Evolutionary conservation across 169 alveolate genomes (phyloP).

Genomic region (Plasmodium malariae): DNA sequence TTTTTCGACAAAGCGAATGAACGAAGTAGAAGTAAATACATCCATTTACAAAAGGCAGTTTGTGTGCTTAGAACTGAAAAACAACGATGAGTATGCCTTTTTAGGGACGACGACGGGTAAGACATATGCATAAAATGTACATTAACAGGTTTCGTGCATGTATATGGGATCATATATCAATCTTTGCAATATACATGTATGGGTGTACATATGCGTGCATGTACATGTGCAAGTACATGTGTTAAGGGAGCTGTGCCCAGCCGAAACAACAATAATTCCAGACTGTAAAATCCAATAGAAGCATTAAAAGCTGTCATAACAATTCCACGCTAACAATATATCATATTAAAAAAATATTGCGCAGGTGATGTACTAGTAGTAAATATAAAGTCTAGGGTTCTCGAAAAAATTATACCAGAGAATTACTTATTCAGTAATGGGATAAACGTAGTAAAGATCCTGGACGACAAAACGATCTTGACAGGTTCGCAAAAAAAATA

Average conservation of each 20-base stretch:
- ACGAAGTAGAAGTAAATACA: constrained; percentile 66
- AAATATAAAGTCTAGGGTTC: constrained; percentile 55
- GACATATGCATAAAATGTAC: too few relatives aligned
- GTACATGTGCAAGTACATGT: not conserved
- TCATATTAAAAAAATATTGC: not conserved
- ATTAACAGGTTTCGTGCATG: too few relatives aligned
- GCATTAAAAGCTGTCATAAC: too few relatives aligned
- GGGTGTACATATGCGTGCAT: not conserved
- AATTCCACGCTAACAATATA: too few relatives aligned
- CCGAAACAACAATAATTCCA: too few relatives aligned
- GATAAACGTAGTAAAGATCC: constrained; percentile 51
- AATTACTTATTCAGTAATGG: constrained; percentile 71
- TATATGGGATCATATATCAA: too few relatives aligned
- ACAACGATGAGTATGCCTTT: constrained; percentile 70
- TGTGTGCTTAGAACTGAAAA: constrained; percentile 50
- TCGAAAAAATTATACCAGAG: constrained; percentile 71
- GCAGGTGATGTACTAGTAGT: constrained; percentile 63
- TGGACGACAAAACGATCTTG: constrained; percentile 50
- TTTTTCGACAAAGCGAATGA: constrained; percentile 58
- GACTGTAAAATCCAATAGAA: too few relatives aligned
- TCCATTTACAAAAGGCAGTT: constrained; percentile 71
- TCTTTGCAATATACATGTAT: too few relatives aligned
- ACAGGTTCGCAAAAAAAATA: constrained; percentile 33
- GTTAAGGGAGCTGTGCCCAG: too few relatives aligned
- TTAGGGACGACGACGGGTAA: constrained; percentile 73